These are phyloP conservation scores for Fusarium musae DNA, from an alignment of 2,329 filamentous ascomycete genomes.

Conservation along the genomic window DNA sequence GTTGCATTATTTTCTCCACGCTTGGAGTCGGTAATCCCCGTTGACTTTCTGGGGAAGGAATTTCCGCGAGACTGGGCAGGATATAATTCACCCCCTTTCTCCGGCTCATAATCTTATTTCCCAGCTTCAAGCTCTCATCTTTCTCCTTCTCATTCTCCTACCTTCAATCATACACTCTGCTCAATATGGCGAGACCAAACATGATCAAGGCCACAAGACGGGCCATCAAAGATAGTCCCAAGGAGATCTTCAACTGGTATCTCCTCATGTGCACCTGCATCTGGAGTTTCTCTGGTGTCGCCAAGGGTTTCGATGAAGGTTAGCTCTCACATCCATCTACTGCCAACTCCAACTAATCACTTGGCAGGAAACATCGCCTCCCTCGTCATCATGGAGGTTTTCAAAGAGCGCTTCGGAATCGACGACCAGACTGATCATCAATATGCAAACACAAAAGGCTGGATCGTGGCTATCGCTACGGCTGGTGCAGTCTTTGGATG, in stretches of 20 bases:
- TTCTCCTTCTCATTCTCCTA: too few relatives aligned
- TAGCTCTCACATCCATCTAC: not conserved
- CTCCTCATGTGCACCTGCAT: slow-evolving; percentile 41
- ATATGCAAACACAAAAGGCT: slow-evolving; percentile 47
- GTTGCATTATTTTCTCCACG: not conserved
- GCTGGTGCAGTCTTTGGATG: slow-evolving; percentile 47
- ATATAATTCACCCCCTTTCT: slow-evolving; percentile 1
- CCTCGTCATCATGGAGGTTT: slow-evolving; percentile 44
- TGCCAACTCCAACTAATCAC: not conserved
- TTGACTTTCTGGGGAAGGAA: not conserved
- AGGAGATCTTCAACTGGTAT: slow-evolving; percentile 47
- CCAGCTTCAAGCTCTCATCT: not conserved
- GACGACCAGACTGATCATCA: slow-evolving; percentile 36
- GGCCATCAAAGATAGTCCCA: slow-evolving; percentile 42
- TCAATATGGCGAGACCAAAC: slow-evolving; percentile 11
- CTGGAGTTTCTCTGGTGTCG: slow-evolving; percentile 46
- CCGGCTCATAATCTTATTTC: not conserved
- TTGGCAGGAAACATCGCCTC: slow-evolving; percentile 46
- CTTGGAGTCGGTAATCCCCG: not conserved
- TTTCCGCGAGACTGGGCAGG: too few relatives aligned
- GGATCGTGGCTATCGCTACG: slow-evolving; percentile 48
- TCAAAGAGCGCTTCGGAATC: slow-evolving; percentile 42
- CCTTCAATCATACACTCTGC: too few relatives aligned
- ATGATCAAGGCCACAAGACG: slow-evolving; percentile 43
- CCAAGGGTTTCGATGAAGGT: slow-evolving; percentile 49